Evolutionary conservation across 441 rosid species (phyloP), one percentile per base, ranked within the genome.

Genomic region (Arabidopsis hybrid): DNA sequence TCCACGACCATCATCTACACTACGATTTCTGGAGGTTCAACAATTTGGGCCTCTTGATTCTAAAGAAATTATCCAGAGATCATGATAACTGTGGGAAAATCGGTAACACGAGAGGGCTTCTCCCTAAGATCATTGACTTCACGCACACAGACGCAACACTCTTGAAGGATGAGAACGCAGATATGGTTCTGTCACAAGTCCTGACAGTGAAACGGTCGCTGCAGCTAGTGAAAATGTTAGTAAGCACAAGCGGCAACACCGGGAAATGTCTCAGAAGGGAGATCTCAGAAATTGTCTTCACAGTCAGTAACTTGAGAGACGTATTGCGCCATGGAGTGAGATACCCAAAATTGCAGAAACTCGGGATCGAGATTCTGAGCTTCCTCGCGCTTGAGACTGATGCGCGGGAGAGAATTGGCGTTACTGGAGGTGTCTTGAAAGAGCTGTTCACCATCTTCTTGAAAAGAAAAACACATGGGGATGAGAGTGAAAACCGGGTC

Each of bases 41-140:
- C 74, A 91, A 90, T 75, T 67, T 92, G 67, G 97, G 99, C 10
- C 97, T 94, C 52, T 75, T 79, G 40, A 85, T 92, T 72, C 84
- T 92, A 62, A 94, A 94, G 81, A 91, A 84, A 78, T 83, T 92
- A n/a, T 94, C 97, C 17, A 87, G 84, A 49, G 92, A 90, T 69
- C 99, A 88, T 55, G 97, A 94, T 40, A 92, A 90, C 81, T 90
- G 99, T 26, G 95, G 97, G 10, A 94, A 92, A 82, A 92, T 94
- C 5, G 99, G 97, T 8, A 94, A 90, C 76, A 88, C 97, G 5
- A 86, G 94, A 75, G 99, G 95, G n/a, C 95, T 94, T 31, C 82
- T 94, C 1, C 94, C 95, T 0, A 94, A 92, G 73, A 86, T 94
- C 63, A 83, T 92, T 66, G 97, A 92, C 64, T 89, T 92, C 58